Percentiles rank a stretch among this genome's conserved stretches.
Conservation (phyloP, 106 monocot genomes). For the Dactylorhiza incarnata region DNA sequence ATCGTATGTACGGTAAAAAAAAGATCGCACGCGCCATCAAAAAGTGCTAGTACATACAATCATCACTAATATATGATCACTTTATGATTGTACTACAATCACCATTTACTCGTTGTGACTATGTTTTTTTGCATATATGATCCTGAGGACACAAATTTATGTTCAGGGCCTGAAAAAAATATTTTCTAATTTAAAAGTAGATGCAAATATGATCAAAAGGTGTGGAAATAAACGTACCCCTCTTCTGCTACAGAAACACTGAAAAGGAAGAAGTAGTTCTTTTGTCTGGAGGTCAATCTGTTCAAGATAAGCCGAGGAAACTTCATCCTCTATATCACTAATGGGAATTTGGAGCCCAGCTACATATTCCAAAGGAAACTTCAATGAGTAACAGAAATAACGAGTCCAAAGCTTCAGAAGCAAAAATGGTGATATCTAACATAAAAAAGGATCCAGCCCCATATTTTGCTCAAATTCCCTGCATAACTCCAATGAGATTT, state of each 20-base stretch:
- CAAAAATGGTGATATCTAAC: neutral
- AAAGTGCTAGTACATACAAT: neutral
- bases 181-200: too few relatives aligned
- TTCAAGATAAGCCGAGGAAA: slow-evolving; percentile 30
- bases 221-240: slow-evolving; percentile 28
- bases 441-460: neutral
- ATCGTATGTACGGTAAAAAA: too few relatives aligned
- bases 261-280: slow-evolving; percentile 63
- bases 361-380: slow-evolving; percentile 8
- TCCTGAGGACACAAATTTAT: too few relatives aligned
- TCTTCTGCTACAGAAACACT: slow-evolving; percentile 67
- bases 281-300: slow-evolving; percentile 43
- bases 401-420: neutral
- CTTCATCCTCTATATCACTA: slow-evolving; percentile 30
- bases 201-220: neutral
- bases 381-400: neutral
- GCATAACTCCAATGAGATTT: neutral
- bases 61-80: too few relatives aligned
- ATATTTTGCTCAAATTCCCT: neutral
- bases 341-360: slow-evolving; percentile 38
- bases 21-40: neutral
- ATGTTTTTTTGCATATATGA: too few relatives aligned
- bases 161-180: too few relatives aligned
- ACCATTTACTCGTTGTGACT: too few relatives aligned
- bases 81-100: too few relatives aligned